Conservation (phyloP, 768 basidiomycete genomes). For the Tricholoma sp. region DNA sequence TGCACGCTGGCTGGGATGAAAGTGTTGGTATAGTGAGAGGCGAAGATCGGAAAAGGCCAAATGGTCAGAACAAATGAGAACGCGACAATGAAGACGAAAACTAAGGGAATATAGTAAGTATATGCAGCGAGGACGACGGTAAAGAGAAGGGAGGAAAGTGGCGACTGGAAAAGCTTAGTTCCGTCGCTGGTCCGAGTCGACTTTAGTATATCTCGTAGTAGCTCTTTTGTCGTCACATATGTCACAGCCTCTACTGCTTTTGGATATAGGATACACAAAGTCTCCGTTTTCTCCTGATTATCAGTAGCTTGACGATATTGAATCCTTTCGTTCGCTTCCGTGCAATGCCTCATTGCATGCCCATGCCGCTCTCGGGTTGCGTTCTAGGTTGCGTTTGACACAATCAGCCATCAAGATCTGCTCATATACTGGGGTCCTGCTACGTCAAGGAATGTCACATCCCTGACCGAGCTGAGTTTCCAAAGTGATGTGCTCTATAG, state of each 20-base stretch:
- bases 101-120: neutral
- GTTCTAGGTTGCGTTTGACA: too few species aligned
- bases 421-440: neutral
- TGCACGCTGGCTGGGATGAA: neutral
- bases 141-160: neutral
- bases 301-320: conserved; percentile 5
- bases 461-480: neutral
- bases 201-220: neutral
- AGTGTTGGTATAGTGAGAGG: neutral
- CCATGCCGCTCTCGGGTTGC: too few species aligned
- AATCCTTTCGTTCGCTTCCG: conserved; percentile 7
- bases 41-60: neutral
- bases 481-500: neutral
- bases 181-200: neutral
- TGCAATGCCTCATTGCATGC: conserved; percentile 11
- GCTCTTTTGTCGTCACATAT: neutral
- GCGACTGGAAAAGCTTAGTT: neutral
- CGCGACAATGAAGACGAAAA: conserved; percentile 2
- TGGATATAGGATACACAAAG: neutral
- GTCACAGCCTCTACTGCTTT: neutral
- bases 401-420: conserved; percentile 9
- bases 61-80: neutral
- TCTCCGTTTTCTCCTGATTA: too few species aligned
- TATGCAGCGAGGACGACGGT: neutral
- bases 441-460: neutral